Evolutionary conservation across 1,139 yeast species (phyloP).

Genomic region (Saccharomyces hybrid): DNA sequence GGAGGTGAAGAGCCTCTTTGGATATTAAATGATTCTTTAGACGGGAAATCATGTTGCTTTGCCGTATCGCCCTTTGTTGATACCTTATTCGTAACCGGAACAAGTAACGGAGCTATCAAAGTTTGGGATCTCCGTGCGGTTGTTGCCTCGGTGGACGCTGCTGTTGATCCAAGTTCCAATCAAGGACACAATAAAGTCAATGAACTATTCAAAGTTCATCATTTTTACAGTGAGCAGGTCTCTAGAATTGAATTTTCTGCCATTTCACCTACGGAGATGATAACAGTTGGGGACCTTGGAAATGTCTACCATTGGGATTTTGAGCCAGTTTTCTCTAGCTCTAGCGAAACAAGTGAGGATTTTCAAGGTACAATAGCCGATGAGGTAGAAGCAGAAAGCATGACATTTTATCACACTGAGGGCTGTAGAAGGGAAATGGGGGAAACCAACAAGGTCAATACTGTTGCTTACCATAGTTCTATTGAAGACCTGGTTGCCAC

Average conservation of each 20-base stretch:
- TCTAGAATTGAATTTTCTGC: constrained; percentile 22
- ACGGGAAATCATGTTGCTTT: constrained; percentile 19
- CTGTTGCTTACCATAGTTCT: constrained; percentile 24
- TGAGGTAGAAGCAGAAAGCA: constrained; percentile 20
- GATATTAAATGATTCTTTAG: constrained; percentile 13
- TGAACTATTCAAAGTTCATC: constrained; percentile 19
- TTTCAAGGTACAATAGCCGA: constrained; percentile 6
- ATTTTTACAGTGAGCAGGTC: constrained; percentile 23
- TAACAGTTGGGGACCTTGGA: constrained; percentile 28
- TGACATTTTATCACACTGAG: constrained; percentile 30
- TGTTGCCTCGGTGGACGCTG: constrained; percentile 7
- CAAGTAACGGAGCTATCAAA: constrained; percentile 24
- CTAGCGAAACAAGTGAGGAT: neutral
- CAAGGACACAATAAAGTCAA: neutral
- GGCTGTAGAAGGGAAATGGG: constrained; percentile 27
- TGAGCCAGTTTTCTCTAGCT: constrained; percentile 8
- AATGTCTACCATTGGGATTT: constrained; percentile 31
- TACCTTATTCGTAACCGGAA: constrained; percentile 26
- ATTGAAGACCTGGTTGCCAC: constrained; percentile 24
- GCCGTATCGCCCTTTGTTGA: constrained; percentile 21
- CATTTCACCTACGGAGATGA: constrained; percentile 21
- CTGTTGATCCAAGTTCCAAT: constrained; percentile 6
- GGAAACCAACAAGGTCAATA: constrained; percentile 14
- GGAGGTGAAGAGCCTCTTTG: constrained; percentile 16
- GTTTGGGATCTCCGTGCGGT: constrained; percentile 29